Base-by-base conservation (phyloP, 441 rosid species). In the Populus hybrid region DNA sequence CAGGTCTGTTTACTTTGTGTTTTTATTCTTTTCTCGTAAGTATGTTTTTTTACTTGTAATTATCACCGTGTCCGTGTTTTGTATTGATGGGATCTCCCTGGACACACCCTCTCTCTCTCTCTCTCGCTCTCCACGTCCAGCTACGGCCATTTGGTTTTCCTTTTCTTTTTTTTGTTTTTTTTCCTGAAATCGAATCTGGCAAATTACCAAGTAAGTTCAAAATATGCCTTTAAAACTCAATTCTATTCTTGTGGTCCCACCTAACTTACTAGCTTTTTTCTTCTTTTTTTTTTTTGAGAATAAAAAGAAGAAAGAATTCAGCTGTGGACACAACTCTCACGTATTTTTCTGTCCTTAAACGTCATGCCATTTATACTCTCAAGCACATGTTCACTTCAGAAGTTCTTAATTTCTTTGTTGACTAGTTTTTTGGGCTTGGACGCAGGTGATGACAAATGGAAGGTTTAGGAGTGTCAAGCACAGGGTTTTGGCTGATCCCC, bases 391-490 rank as follows among this genome's bases (percentile, higher is more conserved):
- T 64, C 4, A 23, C 11, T 20, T 9, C 10, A 11, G 23, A 64
- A 64, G 14, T 9, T 40, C 50, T 7, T 36, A 7, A 36, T 7
- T 36, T 7, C 28, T 18, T 67, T 59, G 24, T 9, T 3, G 31
- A 59, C 3, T 63, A 31, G 61, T n/a, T 36, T 14, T 38, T 65
- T 66, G 50, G 18, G 14, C 35, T 69, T 67, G 24, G 33, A 18
- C 11, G 70, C 79, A 95, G 99, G 98, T 86, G 20, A 78, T 93
- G 84, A 91, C 98, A 33, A 95, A 95, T 72, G 99, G 97, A 76
- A 95, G 88, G 79, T 88, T 95, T 72, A 81, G 70, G 69, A 95
- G 98, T 73, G 95, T 92, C 79, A 89, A 92, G 72, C 99, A 95
- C 26, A 86, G 99, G 70, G 99, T 91, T n/a, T 9, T 91, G 78